Base-by-base conservation (phyloP, 768 basidiomycete genomes). In the Artomyces pyxidatus region DNA sequence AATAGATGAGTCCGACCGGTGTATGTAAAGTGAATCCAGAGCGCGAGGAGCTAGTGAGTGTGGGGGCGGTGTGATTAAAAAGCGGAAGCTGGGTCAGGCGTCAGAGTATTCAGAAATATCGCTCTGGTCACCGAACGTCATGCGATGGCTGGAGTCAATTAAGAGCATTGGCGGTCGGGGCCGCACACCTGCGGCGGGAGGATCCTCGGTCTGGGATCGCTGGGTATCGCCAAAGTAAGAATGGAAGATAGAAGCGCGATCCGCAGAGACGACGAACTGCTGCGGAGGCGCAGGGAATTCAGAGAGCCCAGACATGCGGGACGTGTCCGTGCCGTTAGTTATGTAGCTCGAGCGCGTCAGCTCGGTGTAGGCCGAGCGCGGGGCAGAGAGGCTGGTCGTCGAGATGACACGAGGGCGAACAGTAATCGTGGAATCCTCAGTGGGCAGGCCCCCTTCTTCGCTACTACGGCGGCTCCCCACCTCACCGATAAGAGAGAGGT, bases 201-300 rank as follows among this genome's bases (percentile, higher is more conserved):
- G 28, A 2, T 14, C 26, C n/a, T 19, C 40, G 7, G 7, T 12
- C 39, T 23, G 52, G 27, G 48, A 30, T 11, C 17, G 38, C 7
- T 48, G 32, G 11, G 26, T 45, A 3, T 47, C 47, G 3, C 32
- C 48, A 37, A 53, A 49, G 29, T 47, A 55, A 9, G 48, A 53
- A 9, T 51, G 45, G 26, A 54, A 38, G 14, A 49, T 3, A 30
- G 43, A 28, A 2, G 45, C 46, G 2, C 42, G 53, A 23, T 47
- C 54, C 1, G 50, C 47, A 9, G 49, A 42, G 4, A 48, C 53
- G 27, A 42, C 26, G 42, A 57, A 45, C n/a, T 62, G 57, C 2
- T 50, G 50, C 0, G 85, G 85, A 3, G 85, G 85, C 8, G 64
- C 65, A 1, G 85, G 85, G 60, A 88, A 88, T 57, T 86, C 85